These are phyloP conservation scores for Hemileccinum rubropunctum DNA, from an alignment of 768 basidiomycete genomes.

Conservation along the genomic window DNA sequence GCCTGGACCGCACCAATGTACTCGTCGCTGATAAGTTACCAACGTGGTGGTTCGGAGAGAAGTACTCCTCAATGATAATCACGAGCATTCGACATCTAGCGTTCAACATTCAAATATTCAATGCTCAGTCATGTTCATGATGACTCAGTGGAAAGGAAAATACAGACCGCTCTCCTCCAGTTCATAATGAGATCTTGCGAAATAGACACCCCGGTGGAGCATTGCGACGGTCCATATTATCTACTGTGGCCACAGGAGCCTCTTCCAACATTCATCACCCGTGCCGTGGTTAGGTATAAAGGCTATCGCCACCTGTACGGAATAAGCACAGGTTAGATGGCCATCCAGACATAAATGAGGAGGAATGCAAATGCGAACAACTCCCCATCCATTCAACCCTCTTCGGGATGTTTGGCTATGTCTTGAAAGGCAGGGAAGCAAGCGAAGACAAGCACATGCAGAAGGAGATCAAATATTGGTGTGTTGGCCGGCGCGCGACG, in stretches of 20 bases:
- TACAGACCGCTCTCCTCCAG: background rate
- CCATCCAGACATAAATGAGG: no score
- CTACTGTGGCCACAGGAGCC: background rate
- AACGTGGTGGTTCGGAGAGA: background rate
- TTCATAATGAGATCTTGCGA: background rate
- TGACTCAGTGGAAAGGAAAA: background rate
- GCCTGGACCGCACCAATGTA: background rate
- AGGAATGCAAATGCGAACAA: slow-evolving; percentile 6
- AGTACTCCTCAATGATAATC: background rate
- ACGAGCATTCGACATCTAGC: background rate
- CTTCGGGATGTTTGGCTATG: slow-evolving; percentile 3
- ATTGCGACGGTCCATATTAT: slow-evolving; percentile 7
- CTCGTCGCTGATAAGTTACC: background rate
- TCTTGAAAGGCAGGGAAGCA: background rate
- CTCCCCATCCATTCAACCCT: background rate
- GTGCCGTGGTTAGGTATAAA: background rate
- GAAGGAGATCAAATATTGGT: background rate
- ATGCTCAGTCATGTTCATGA: background rate
- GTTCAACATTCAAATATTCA: background rate
- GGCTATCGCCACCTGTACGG: background rate
- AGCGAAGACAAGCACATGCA: background rate
- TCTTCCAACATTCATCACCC: no score
- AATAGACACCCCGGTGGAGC: slow-evolving; percentile 6
- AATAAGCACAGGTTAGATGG: no score
- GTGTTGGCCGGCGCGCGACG: background rate